A percentile compares a stretch with the other conserved stretches of the same genome.
Evolutionary conservation across 2,329 filamentous ascomycete genomes (phyloP).

Genomic region (Aaosphaeria pasadenensis): DNA sequence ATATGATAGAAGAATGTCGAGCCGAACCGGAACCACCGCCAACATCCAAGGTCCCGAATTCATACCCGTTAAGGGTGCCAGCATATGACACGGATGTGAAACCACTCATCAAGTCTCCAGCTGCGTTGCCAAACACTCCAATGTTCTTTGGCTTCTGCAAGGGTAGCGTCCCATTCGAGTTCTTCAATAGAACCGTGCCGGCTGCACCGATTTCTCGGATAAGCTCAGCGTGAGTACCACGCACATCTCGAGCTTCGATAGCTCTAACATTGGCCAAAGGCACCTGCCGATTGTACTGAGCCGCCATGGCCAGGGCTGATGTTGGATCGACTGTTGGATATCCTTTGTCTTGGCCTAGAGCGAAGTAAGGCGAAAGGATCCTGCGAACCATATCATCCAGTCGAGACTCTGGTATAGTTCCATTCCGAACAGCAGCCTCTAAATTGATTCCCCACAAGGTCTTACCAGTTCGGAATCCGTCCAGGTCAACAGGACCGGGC

Average conservation of each 20-base stretch:
- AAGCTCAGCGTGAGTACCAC: conserved; percentile 29
- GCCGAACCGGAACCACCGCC: conserved; percentile 44
- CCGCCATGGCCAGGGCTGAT: too few relatives aligned
- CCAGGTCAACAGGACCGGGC: too few relatives aligned
- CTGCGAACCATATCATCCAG: conserved; percentile 47
- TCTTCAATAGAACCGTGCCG: conserved; percentile 47
- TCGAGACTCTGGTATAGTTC: conserved; percentile 36
- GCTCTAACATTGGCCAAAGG: too few relatives aligned
- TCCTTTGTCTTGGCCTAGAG: conserved; percentile 36
- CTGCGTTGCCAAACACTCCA: conserved; percentile 49
- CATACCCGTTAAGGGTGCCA: conserved; percentile 18
- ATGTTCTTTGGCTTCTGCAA: conserved; percentile 50
- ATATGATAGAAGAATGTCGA: conserved; percentile 36
- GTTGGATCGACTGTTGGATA: conserved; percentile 32
- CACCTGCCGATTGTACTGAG: too few relatives aligned
- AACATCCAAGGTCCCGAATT: conserved; percentile 43
- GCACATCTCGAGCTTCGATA: conserved; percentile 24
- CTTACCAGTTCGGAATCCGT: too few relatives aligned
- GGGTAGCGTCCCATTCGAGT: conserved; percentile 47
- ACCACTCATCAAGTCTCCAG: conserved; percentile 49
- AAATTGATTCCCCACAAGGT: conserved; percentile 20
- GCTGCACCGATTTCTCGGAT: conserved; percentile 42
- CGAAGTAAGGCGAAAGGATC: conserved; percentile 46
- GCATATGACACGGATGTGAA: conserved; percentile 13
- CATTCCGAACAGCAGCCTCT: conserved; percentile 37